Conservation (phyloP, 2,329 filamentous ascomycete genomes). For the Knufia fluminis region DNA sequence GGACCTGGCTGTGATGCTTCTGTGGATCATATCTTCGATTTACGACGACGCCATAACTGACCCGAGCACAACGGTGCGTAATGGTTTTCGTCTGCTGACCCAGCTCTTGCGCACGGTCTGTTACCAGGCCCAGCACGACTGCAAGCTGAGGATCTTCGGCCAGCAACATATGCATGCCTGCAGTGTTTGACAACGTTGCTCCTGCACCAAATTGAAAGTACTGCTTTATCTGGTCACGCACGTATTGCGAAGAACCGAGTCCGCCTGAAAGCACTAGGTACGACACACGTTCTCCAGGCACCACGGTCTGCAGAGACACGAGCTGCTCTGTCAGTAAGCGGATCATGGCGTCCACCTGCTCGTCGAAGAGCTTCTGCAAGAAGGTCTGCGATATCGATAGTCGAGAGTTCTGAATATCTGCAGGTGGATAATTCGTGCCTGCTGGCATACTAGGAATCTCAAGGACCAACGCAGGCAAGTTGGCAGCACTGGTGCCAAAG, state of each 20-base stretch:
- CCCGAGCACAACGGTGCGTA: conserved; percentile 26
- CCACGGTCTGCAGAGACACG: conserved; percentile 20
- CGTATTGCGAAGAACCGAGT: conserved; percentile 28
- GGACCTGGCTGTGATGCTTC: conserved; percentile 24
- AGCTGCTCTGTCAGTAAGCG: conserved; percentile 24
- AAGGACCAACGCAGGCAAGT: conserved; percentile 24
- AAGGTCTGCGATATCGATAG: conserved; percentile 25
- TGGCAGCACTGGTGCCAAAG: conserved; percentile 20
- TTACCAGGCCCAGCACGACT: conserved; percentile 29
- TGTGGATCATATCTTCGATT: conserved; percentile 26
- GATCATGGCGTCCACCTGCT: conserved; percentile 26
- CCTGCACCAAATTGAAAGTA: conserved; percentile 17
- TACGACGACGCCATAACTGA: conserved; percentile 31
- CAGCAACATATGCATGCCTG: conserved; percentile 16
- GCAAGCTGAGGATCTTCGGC: conserved; percentile 29
- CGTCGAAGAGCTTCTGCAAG: conserved; percentile 19
- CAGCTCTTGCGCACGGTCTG: conserved; percentile 28
- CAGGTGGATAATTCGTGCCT: conserved; percentile 21
- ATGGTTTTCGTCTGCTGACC: conserved; percentile 24
- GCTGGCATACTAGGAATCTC: conserved; percentile 24
- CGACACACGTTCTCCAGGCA: conserved; percentile 26
- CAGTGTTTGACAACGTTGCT: conserved; percentile 16
- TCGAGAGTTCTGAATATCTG: conserved; percentile 24
- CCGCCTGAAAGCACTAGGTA: conserved; percentile 28
- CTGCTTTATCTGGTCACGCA: conserved; percentile 23